Percentiles rank a stretch among this genome's conserved stretches.
These are phyloP conservation scores for Aspergillus piperis DNA, from an alignment of 2,329 filamentous ascomycete species.

Conservation along the genomic window DNA sequence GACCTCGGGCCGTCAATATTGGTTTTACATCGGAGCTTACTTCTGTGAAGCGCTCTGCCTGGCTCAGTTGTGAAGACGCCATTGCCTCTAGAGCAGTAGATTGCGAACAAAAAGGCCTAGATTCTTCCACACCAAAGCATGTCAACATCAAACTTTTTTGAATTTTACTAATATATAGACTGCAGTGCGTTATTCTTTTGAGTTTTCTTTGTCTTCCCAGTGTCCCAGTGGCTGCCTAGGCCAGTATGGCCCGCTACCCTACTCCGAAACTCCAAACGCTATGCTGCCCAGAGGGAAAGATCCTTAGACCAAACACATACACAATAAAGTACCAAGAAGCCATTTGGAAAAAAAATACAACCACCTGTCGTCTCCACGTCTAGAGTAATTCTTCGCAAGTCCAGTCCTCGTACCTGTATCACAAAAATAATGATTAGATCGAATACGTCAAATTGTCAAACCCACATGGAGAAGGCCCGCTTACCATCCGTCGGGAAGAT, in stretches of 20 bases:
- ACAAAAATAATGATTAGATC: conserved; percentile 12
- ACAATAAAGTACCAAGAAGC: conserved; percentile 27
- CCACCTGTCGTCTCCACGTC: conserved; percentile 18
- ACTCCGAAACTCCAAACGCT: conserved; percentile 46
- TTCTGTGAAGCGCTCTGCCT: not conserved
- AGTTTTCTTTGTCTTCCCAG: conserved; percentile 14
- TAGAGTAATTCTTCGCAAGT: conserved; percentile 90
- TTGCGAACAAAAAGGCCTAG: not conserved
- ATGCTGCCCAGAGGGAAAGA: conserved; percentile 34
- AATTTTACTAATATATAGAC: conserved; percentile 14
- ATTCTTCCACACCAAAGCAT: not conserved
- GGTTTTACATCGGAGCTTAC: not conserved
- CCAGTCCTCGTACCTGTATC: conserved; percentile 93
- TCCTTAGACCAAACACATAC: conserved; percentile 18
- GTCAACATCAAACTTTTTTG: conserved; percentile 20
- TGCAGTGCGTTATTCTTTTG: conserved; percentile 19
- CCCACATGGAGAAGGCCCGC: conserved; percentile 32
- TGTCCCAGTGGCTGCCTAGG: conserved; percentile 17
- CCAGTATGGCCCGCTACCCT: conserved; percentile 18
- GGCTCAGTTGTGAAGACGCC: not conserved
- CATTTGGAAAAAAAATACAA: conserved; percentile 23
- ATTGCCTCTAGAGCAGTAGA: not conserved
- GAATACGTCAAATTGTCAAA: not conserved
- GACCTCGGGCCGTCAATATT: not conserved
- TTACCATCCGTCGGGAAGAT: conserved; percentile 94